phyloP scores from a whole-genome alignment of 768 basidiomycete genomes.

The Mycena venus region DNA sequence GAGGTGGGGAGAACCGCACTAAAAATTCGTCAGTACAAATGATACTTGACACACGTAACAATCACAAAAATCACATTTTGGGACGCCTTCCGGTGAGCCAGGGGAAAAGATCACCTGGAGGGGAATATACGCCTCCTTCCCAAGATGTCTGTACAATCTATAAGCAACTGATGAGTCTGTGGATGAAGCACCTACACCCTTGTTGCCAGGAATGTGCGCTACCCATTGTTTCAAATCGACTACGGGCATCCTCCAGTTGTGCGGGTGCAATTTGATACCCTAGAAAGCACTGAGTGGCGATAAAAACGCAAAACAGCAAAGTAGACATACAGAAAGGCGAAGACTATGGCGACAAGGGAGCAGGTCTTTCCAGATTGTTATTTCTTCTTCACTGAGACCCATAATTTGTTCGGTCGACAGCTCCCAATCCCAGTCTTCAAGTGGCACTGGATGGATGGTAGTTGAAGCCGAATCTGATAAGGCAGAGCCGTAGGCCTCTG shows the following conservation, averaged over 20 bases:
- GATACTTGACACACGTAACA: too few relatives aligned
- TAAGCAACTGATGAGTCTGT: background rate
- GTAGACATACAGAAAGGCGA: background rate
- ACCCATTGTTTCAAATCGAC: conserved; percentile 17
- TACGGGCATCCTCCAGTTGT: conserved; percentile 20
- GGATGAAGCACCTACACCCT: background rate
- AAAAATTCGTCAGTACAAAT: background rate
- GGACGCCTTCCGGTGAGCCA: background rate
- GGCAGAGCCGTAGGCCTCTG: conserved; percentile 11
- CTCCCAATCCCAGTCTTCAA: conserved; percentile 26
- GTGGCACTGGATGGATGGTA: background rate
- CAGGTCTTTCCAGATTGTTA: conserved; percentile 24
- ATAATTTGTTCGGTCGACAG: conserved; percentile 9
- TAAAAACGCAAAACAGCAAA: background rate
- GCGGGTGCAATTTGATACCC: conserved; percentile 19
- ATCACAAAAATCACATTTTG: background rate
- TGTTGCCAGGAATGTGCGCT: conserved; percentile 6
- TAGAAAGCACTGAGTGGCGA: background rate
- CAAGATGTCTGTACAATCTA: conserved; percentile 5
- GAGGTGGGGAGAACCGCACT: conserved; percentile 6
- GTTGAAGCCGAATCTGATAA: background rate
- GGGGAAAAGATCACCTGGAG: background rate
- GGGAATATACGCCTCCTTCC: conserved; percentile 20
- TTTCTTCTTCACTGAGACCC: conserved; percentile 10
- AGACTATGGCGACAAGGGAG: background rate